Conservation (phyloP, 345 rosid species). For the Syzygium oleosum region DNA sequence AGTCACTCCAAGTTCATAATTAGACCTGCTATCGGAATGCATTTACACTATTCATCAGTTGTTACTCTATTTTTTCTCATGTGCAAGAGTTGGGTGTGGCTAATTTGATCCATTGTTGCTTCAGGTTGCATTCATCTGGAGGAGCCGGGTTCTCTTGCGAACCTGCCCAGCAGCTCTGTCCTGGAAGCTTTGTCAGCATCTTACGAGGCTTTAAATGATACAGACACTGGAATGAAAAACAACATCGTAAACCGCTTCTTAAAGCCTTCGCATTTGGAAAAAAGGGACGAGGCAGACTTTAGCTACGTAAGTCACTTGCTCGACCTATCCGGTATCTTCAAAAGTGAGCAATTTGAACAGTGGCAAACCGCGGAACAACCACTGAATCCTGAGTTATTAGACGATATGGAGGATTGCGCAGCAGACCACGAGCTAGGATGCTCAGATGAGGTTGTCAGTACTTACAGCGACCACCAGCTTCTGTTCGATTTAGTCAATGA, state of each 20-base stretch:
- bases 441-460: constrained; percentile 8
- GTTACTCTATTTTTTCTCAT: neutral
- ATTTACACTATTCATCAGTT: neutral
- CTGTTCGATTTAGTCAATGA: constrained; percentile 62
- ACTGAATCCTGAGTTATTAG: constrained; percentile 47
- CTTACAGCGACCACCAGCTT: constrained; percentile 31
- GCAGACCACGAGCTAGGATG: constrained; percentile 17
- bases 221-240: neutral
- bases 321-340: constrained; percentile 52
- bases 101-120: neutral
- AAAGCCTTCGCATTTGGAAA: constrained; percentile 4
- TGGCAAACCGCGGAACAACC: constrained; percentile 74
- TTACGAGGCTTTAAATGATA: neutral
- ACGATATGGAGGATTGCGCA: constrained; percentile 22
- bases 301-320: constrained; percentile 47
- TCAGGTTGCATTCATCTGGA: neutral
- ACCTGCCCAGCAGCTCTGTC: neutral
- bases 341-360: constrained; percentile 18
- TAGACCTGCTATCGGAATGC: neutral
- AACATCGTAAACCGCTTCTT: constrained; percentile 5
- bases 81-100: neutral
- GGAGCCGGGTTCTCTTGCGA: constrained; percentile 6
- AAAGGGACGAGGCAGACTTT: constrained; percentile 28
- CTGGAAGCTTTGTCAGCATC: neutral
- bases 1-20: neutral